Base-by-base conservation (phyloP, 352 stramenopile species). In the Globisporangium alternatum region DNA sequence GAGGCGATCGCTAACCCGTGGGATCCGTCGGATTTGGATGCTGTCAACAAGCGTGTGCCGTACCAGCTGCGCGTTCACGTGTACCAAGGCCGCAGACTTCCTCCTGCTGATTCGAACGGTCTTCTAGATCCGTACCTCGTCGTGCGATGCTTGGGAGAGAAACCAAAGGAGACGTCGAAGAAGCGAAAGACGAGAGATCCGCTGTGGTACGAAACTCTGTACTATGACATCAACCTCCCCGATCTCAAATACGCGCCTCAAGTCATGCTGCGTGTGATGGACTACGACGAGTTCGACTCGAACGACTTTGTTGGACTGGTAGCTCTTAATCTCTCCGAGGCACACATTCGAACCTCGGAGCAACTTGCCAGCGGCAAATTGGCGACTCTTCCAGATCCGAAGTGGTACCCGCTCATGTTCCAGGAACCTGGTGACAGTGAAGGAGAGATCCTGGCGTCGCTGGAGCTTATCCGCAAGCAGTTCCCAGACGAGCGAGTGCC, bases 181-280 rank as follows among this genome's bases (percentile, higher is more conserved):
- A 90, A 93, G 70, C 83, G 80, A 60, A 89, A 88, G 66, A 97
- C 87, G 2, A 65, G 82, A 60, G 85, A 97, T 64, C 87, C 89
- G 13, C 64, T 90, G n/a, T 97, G 76, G 70, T 97, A 97, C 72
- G 81, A 96, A 67, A 97, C 86, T 5, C 60, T 95, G 15, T 88
- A 89, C 70, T 96, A 95, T 41, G 83, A 96, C 51, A 84, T 95
- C 22, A 91, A 92, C 47, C 63, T 97, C 33, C 86, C 86, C 4
- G 81, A 86, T 10, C 69, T 90, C 3, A 81, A 88, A 49, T 95
- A 90, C 61, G 82, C 82, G 3, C 86, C 86, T 22, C 83, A 93
- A 56, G 82, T 95, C 13, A 80, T 91, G 66, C 64, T 95, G 28
- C 86, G 83, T 6, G 78, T 93, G 25, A 93, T 95, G 81, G 83